Evolutionary conservation across 116 monocot genomes (phyloP).

Genomic region (Thalassia testudinum): DNA sequence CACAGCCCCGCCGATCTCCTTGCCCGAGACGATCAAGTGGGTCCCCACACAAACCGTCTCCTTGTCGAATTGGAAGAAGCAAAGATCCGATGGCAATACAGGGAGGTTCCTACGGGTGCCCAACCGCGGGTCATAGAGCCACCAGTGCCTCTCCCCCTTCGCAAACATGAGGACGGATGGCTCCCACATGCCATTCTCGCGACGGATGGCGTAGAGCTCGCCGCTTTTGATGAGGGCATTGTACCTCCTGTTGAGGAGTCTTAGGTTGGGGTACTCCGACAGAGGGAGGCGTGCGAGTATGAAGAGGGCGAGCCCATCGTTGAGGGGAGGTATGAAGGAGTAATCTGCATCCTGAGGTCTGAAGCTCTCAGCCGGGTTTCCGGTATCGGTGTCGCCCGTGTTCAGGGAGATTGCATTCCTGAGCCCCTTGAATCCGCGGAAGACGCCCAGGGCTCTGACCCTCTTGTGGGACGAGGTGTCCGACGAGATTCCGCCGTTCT

Average conservation of each 20-base stretch:
- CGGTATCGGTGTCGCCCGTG: background rate
- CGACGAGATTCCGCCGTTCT: no score
- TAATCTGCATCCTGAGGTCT: constrained; percentile 16
- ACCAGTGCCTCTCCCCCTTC: constrained; percentile 19
- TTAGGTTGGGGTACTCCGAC: constrained; percentile 11
- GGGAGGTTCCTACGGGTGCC: constrained; percentile 17
- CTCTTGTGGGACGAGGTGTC: no score
- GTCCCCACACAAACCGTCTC: constrained; percentile 25
- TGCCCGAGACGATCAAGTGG: constrained; percentile 33
- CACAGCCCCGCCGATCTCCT: constrained; percentile 14
- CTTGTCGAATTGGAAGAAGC: constrained; percentile 26
- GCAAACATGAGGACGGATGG: constrained; percentile 19
- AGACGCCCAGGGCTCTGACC: no score
- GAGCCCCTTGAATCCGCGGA: no score
- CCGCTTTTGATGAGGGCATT: constrained; percentile 12
- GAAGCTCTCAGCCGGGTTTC: background rate
- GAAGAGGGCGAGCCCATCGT: constrained; percentile 20
- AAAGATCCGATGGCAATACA: constrained; percentile 16
- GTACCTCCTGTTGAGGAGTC: constrained; percentile 14
- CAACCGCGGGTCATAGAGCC: constrained; percentile 15
- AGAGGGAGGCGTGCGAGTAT: constrained; percentile 23
- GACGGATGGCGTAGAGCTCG: constrained; percentile 21
- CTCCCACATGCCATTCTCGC: constrained; percentile 10
- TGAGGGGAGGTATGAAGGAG: constrained; percentile 16
- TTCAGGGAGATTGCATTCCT: constrained; percentile 4